These are phyloP conservation scores for Volvox carteri DNA, from an alignment of 163 green algal genomes.

Conservation along the genomic window DNA sequence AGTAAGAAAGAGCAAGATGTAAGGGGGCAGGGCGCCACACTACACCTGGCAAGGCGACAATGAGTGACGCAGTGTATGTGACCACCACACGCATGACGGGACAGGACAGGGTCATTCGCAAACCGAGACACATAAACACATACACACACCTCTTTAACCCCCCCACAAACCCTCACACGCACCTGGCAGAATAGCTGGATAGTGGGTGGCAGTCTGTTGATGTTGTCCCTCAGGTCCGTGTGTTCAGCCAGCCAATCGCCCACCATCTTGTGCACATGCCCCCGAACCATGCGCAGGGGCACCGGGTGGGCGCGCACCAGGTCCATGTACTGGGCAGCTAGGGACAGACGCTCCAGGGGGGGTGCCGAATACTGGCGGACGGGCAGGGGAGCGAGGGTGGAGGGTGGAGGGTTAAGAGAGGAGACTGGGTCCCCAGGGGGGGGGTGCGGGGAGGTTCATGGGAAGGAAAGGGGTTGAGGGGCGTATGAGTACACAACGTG, in stretches of 20 bases:
- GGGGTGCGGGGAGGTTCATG: too few relatives aligned
- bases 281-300: constrained; percentile 91
- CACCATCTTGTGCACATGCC: constrained; percentile 93
- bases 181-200: constrained; percentile 30
- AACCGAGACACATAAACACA: not conserved
- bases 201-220: constrained; percentile 71
- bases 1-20: too few relatives aligned
- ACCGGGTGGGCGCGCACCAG: constrained; percentile 77
- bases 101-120: too few relatives aligned
- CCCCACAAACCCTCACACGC: too few relatives aligned
- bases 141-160: not conserved
- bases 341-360: constrained; percentile 55
- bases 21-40: too few relatives aligned
- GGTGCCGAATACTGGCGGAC: constrained; percentile 37
- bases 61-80: too few relatives aligned
- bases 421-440: too few relatives aligned
- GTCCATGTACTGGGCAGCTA: constrained; percentile 86
- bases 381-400: too few relatives aligned
- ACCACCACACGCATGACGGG: too few relatives aligned
- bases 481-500: not conserved
- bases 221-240: constrained; percentile 88
- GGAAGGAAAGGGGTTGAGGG: too few relatives aligned
- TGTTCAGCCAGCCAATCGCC: constrained; percentile 90
- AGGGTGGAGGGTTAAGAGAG: too few relatives aligned
- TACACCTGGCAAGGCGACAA: not conserved